Conservation (phyloP, 108 stramenopile genomes). For the Skeletonema marinoi region DNA sequence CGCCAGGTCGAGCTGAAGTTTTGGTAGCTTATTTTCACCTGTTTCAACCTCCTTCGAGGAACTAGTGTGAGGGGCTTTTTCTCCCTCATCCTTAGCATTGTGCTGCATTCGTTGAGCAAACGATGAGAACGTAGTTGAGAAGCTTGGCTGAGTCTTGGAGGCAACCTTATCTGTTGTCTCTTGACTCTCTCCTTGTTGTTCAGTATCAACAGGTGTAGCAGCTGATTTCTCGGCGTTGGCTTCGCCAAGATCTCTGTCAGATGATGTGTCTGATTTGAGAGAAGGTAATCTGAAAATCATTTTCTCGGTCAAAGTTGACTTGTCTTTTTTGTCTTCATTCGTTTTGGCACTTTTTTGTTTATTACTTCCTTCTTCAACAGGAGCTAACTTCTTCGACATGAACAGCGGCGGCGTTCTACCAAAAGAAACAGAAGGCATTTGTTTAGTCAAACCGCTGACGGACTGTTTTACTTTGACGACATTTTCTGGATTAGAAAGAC, state of each 20-base stretch:
- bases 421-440: constrained; percentile 20
- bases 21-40: constrained; percentile 4
- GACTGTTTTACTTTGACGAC: constrained; percentile 43
- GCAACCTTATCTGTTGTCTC: background rate
- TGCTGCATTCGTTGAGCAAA: constrained; percentile 19
- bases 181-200: background rate
- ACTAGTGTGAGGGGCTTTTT: background rate
- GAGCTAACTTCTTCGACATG: constrained; percentile 24
- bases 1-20: background rate
- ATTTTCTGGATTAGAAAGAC: constrained; percentile 30
- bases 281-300: constrained; percentile 22
- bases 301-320: constrained; percentile 9
- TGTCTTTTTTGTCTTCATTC: background rate
- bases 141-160: background rate
- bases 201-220: background rate
- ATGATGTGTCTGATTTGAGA: constrained; percentile 13
- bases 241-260: background rate
- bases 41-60: background rate
- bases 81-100: background rate
- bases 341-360: background rate
- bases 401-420: constrained; percentile 26
- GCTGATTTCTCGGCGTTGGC: background rate
- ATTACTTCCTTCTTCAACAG: background rate
- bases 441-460: constrained; percentile 18
- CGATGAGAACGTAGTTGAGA: constrained; percentile 10